Percentiles rank a stretch among this genome's conserved stretches.
These are phyloP conservation scores for Pleurotus pulmonarius DNA, from an alignment of 768 basidiomycete genomes.

Conservation along the genomic window DNA sequence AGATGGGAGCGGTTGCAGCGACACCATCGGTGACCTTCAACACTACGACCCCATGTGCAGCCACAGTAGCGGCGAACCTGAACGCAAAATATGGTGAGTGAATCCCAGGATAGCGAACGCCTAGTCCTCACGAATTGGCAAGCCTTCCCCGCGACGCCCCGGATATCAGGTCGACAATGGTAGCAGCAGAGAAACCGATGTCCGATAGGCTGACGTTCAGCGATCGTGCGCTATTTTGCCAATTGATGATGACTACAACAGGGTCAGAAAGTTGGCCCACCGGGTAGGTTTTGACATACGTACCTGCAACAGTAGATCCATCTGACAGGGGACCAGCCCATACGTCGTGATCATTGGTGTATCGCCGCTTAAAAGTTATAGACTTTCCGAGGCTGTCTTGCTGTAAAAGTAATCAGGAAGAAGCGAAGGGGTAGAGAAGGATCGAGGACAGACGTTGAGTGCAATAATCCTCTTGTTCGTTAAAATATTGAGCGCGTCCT, in stretches of 20 bases:
- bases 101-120: slow-evolving; percentile 9
- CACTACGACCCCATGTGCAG: slow-evolving; percentile 30
- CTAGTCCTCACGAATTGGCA: slow-evolving; percentile 24
- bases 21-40: slow-evolving; percentile 31
- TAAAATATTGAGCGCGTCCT: slow-evolving; percentile 31
- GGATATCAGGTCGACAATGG: slow-evolving; percentile 35
- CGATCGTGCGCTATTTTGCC: slow-evolving; percentile 33
- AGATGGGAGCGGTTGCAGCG: slow-evolving; percentile 19
- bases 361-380: slow-evolving; percentile 41
- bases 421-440: not conserved
- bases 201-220: slow-evolving; percentile 39
- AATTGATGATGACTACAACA: slow-evolving; percentile 40
- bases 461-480: slow-evolving; percentile 40
- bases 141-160: slow-evolving; percentile 33
- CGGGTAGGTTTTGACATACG: slow-evolving; percentile 7
- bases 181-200: slow-evolving; percentile 37
- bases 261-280: not conserved
- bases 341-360: slow-evolving; percentile 45
- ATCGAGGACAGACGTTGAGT: slow-evolving; percentile 30
- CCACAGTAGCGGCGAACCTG: slow-evolving; percentile 33
- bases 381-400: slow-evolving; percentile 45
- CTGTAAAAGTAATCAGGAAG: slow-evolving; percentile 17
- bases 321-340: slow-evolving; percentile 46
- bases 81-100: slow-evolving; percentile 18
- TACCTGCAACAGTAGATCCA: slow-evolving; percentile 43